These are phyloP conservation scores for Ophiostoma fasciatum DNA, from an alignment of 2,329 filamentous ascomycete species.

Conservation along the genomic window DNA sequence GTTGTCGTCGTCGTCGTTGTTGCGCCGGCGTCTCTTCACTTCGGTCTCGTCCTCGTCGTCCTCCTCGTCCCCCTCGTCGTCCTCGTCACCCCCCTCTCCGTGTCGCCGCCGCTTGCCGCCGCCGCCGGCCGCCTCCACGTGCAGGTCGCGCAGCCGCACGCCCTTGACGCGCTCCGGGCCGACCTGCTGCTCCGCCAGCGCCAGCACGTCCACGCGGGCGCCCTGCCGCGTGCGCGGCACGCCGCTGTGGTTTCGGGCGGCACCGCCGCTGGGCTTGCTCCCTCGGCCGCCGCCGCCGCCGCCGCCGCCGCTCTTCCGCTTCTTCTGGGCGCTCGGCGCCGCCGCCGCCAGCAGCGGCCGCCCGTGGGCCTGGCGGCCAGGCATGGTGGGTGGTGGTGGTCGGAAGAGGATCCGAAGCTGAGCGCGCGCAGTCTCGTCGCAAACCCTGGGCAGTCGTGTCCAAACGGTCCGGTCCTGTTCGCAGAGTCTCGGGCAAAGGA, in stretches of 20 bases:
- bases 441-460: too few relatives aligned
- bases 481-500: too few relatives aligned
- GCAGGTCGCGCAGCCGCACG: conserved; percentile 31
- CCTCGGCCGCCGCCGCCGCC: not conserved
- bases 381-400: conserved; percentile 32
- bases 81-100: conserved; percentile 28
- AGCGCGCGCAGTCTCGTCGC: too few relatives aligned
- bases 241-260: conserved; percentile 8
- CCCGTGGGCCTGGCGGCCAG: conserved; percentile 44
- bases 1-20: conserved; percentile 26
- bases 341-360: conserved; percentile 27
- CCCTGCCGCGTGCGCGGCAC: conserved; percentile 24
- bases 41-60: conserved; percentile 53
- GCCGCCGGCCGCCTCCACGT: conserved; percentile 36
- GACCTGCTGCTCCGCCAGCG: conserved; percentile 39
- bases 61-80: conserved; percentile 39
- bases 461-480: too few relatives aligned
- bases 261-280: not conserved
- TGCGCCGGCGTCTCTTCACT: conserved; percentile 27
- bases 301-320: conserved; percentile 20
- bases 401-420: too few relatives aligned
- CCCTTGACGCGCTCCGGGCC: conserved; percentile 21
- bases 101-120: conserved; percentile 26
- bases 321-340: conserved; percentile 8
- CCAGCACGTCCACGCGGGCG: conserved; percentile 39